phyloP scores from a whole-genome alignment of 495 filamentous ascomycete genomes.

The Pseudoneurospora amorphoporcata region DNA sequence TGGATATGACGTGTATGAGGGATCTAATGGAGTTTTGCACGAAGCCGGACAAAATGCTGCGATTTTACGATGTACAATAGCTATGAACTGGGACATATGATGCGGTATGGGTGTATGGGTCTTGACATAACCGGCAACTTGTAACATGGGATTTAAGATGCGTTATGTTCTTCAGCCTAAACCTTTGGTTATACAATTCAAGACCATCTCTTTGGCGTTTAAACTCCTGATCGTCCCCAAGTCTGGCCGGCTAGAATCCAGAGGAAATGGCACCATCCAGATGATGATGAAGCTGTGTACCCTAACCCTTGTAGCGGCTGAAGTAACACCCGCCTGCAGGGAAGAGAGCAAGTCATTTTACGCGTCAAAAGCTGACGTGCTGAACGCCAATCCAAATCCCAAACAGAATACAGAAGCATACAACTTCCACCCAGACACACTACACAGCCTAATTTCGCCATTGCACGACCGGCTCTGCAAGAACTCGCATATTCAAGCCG shows the following conservation, averaged over 20 bases:
- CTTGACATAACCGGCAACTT: neutral
- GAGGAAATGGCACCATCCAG: neutral
- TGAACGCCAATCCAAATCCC: neutral
- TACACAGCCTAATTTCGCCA: neutral
- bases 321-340: neutral
- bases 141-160: neutral
- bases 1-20: neutral
- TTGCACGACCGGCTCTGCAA: neutral
- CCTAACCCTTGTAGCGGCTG: neutral
- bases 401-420: neutral
- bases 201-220: neutral
- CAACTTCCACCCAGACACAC: neutral
- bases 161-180: neutral
- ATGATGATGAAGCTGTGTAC: neutral
- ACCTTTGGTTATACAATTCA: neutral
- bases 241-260: neutral
- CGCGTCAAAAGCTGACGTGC: conserved; percentile 1
- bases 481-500: neutral
- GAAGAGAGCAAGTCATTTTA: neutral
- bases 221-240: neutral
- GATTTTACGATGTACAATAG: neutral
- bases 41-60: neutral
- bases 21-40: neutral
- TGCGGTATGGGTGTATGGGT: neutral
- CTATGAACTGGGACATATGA: neutral